These are phyloP conservation scores for Candida glucosophila DNA, from an alignment of 1,139 yeast species.

Conservation along the genomic window DNA sequence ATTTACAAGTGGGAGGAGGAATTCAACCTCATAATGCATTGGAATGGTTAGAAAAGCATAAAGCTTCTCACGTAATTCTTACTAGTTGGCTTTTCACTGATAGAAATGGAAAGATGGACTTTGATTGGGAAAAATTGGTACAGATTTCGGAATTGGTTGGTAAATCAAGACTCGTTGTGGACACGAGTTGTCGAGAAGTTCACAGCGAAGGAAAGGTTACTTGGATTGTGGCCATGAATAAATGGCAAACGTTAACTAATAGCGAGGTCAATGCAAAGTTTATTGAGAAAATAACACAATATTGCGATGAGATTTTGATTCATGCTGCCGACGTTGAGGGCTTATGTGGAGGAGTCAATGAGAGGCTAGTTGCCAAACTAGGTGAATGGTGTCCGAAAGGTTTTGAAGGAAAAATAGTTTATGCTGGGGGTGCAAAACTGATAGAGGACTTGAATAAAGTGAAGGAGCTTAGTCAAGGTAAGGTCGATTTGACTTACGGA, in stretches of 20 bases:
- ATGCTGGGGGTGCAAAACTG: slow-evolving; percentile 94
- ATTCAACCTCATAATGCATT: slow-evolving; percentile 66
- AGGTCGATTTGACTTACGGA: slow-evolving; percentile 87
- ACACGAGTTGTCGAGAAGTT: slow-evolving; percentile 71
- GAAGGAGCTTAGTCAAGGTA: slow-evolving; percentile 58
- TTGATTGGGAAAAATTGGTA: slow-evolving; percentile 48
- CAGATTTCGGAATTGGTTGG: slow-evolving; percentile 48
- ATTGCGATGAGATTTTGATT: slow-evolving; percentile 78
- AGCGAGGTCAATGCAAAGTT: slow-evolving; percentile 47
- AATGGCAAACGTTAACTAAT: slow-evolving; percentile 88
- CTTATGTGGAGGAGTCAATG: slow-evolving; percentile 84
- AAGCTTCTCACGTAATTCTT: slow-evolving; percentile 81
- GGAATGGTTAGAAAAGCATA: slow-evolving; percentile 53
- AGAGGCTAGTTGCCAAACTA: slow-evolving; percentile 56
- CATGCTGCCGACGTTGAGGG: slow-evolving; percentile 99
- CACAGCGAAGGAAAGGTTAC: slow-evolving; percentile 9
- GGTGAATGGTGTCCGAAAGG: slow-evolving; percentile 67
- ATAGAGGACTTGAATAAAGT: slow-evolving; percentile 62
- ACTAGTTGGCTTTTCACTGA: slow-evolving; percentile 83
- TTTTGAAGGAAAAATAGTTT: slow-evolving; percentile 65
- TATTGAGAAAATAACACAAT: slow-evolving; percentile 44
- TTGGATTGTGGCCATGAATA: slow-evolving; percentile 95
- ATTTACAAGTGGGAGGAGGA: slow-evolving; percentile 90
- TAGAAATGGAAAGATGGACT: slow-evolving; percentile 27
- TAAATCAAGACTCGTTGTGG: slow-evolving; percentile 66